phyloP scores from a whole-genome alignment of 2,329 filamentous ascomycete genomes.

The Aureobasidium musti region DNA sequence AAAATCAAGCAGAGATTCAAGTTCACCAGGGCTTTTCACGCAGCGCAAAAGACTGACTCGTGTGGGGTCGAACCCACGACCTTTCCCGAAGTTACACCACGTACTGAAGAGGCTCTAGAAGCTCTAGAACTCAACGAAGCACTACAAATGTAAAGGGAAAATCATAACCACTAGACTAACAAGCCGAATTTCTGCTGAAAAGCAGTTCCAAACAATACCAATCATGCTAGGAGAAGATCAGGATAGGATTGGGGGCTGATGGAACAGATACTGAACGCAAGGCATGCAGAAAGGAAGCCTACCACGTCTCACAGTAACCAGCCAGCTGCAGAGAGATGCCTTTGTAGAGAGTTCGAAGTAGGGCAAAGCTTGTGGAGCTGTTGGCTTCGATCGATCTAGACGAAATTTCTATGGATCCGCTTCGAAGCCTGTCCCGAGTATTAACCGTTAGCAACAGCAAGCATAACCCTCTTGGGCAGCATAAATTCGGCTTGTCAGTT shows the following conservation, averaged over 20 bases:
- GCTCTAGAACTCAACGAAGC: background rate
- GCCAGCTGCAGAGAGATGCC: background rate
- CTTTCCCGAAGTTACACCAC: slow-evolving; percentile 8
- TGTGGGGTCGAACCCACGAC: slow-evolving; percentile 21
- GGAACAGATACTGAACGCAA: background rate
- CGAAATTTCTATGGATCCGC: background rate
- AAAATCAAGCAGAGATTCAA: background rate
- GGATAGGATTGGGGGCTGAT: background rate
- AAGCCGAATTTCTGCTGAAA: background rate
- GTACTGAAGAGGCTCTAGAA: background rate
- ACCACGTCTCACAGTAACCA: background rate
- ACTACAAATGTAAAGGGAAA: background rate
- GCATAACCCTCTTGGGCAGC: background rate
- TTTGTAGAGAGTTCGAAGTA: background rate
- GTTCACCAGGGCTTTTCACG: no score
- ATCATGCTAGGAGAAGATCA: background rate
- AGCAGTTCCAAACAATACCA: background rate
- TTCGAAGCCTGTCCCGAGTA: background rate
- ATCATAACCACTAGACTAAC: slow-evolving; percentile 8
- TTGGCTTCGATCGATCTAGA: background rate
- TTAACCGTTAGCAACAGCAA: background rate
- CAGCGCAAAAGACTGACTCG: background rate
- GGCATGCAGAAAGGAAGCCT: background rate
- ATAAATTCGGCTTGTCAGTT: background rate
- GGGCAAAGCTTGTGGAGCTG: background rate